A percentile compares a stretch with the other conserved stretches of the same genome.
Conservation (phyloP, 441 rosid species). For the Erodium moschatum region DNA sequence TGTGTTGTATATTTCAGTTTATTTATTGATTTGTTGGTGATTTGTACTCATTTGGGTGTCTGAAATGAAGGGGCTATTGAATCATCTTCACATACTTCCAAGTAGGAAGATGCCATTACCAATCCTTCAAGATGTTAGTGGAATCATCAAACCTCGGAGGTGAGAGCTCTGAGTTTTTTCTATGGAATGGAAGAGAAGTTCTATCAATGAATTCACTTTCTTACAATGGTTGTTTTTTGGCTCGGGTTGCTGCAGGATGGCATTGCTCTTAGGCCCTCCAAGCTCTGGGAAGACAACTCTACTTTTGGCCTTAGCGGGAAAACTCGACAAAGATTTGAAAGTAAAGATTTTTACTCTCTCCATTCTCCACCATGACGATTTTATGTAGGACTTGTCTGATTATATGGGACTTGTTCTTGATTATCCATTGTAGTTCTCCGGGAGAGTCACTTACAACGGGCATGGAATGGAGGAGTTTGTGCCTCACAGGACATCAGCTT, state of each 20-base stretch:
- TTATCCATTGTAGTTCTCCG: conserved; percentile 30
- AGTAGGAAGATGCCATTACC: conserved; percentile 43
- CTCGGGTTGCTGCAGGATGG: conserved; percentile 34
- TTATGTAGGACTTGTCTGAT: too few relatives aligned
- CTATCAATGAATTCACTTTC: background rate
- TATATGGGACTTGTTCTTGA: background rate
- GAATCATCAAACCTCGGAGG: conserved; percentile 62
- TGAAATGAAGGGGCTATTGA: background rate
- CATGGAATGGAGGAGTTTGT: conserved; percentile 36
- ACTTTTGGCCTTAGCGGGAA: conserved; percentile 17
- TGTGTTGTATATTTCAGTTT: background rate
- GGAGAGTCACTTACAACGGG: conserved; percentile 50
- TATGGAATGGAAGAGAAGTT: too few relatives aligned
- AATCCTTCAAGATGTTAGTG: conserved; percentile 55
- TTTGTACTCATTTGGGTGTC: background rate
- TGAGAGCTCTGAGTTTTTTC: background rate
- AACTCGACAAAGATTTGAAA: conserved; percentile 36
- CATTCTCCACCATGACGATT: too few relatives aligned
- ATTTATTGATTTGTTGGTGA: background rate
- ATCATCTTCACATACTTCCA: conserved; percentile 34
- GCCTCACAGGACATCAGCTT: conserved; percentile 4
- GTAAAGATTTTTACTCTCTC: conserved; percentile 17
- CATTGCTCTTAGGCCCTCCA: conserved; percentile 36
- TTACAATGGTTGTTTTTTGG: too few relatives aligned
- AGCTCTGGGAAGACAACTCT: conserved; percentile 57